Conservation (phyloP, 169 alveolate species). For the Plasmodium gallinaceum region DNA sequence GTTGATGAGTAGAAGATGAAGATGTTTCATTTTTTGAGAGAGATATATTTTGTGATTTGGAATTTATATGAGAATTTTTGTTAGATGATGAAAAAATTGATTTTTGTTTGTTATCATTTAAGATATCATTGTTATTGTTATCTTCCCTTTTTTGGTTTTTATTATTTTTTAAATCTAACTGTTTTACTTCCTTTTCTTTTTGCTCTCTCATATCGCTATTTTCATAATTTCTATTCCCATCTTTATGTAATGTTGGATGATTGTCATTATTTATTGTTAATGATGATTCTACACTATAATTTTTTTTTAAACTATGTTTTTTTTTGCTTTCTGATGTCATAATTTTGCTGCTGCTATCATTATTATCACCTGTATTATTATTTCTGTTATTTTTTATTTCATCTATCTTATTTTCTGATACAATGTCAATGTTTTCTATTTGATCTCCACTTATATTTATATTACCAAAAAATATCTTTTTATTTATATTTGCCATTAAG, state of each 20-base stretch:
- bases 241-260: neutral
- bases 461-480: conserved; percentile 73
- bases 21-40: conserved; percentile 35
- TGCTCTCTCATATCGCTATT: conserved; percentile 35
- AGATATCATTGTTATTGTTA: conserved; percentile 16
- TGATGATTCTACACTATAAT: conserved; percentile 34
- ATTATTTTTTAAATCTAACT: conserved; percentile 36
- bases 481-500: conserved; percentile 31
- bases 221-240: conserved; percentile 21
- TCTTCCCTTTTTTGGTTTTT: conserved; percentile 57
- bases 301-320: conserved; percentile 42
- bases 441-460: conserved; percentile 65
- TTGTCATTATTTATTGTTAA: neutral
- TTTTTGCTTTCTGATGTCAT: conserved; percentile 21
- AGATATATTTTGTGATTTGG: conserved; percentile 36
- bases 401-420: conserved; percentile 19
- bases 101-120: conserved; percentile 41
- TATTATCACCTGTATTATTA: neutral
- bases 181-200: conserved; percentile 64
- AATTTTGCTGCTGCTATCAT: conserved; percentile 24
- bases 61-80: conserved; percentile 30
- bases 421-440: conserved; percentile 37
- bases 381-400: conserved; percentile 9
- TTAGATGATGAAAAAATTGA: conserved; percentile 13
- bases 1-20: conserved; percentile 21